Conservation (phyloP, 495 filamentous ascomycete species). For the Penicillium arizonense region DNA sequence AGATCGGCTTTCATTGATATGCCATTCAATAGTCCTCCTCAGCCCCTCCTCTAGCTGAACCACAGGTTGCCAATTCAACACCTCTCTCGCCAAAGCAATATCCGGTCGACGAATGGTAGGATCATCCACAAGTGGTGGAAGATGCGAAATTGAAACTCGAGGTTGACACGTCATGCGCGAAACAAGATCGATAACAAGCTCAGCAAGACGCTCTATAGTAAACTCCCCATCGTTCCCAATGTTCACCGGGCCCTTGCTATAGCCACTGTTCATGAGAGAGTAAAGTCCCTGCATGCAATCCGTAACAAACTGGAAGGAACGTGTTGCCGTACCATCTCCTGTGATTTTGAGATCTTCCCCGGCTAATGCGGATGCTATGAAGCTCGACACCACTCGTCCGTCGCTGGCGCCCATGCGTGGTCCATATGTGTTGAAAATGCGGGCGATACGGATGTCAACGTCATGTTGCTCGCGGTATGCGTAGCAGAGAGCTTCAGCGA, state of each 20-base stretch:
- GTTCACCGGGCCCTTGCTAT: conserved; percentile 11
- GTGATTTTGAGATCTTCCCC: conserved; percentile 9
- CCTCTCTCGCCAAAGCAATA: conserved; percentile 11
- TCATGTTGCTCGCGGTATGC: conserved; percentile 12
- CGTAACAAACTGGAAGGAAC: conserved; percentile 20
- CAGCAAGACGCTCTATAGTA: conserved; percentile 13
- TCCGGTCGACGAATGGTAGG: conserved; percentile 7
- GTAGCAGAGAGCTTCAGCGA: conserved; percentile 18
- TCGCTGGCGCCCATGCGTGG: conserved; percentile 14
- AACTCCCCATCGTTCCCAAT: conserved; percentile 23
- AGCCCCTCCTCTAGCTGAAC: conserved; percentile 16
- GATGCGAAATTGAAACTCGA: conserved; percentile 7
- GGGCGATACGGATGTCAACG: conserved; percentile 15
- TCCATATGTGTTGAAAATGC: conserved; percentile 23
- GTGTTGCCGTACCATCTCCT: conserved; percentile 17
- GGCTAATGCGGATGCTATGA: conserved; percentile 11
- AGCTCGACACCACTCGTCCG: conserved; percentile 19
- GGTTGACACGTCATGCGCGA: conserved; percentile 1
- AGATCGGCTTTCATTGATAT: conserved; percentile 6
- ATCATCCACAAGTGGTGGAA: conserved; percentile 10
- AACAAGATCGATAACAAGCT: conserved; percentile 10
- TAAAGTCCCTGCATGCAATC: conserved; percentile 19
- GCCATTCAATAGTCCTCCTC: conserved; percentile 18
- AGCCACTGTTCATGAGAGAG: conserved; percentile 17
- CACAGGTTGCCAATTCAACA: conserved; percentile 11